Evolutionary conservation across 2,329 filamentous ascomycete genomes (phyloP), one percentile per base, ranked within the genome.

Genomic region (Talaromyces marneffei): DNA sequence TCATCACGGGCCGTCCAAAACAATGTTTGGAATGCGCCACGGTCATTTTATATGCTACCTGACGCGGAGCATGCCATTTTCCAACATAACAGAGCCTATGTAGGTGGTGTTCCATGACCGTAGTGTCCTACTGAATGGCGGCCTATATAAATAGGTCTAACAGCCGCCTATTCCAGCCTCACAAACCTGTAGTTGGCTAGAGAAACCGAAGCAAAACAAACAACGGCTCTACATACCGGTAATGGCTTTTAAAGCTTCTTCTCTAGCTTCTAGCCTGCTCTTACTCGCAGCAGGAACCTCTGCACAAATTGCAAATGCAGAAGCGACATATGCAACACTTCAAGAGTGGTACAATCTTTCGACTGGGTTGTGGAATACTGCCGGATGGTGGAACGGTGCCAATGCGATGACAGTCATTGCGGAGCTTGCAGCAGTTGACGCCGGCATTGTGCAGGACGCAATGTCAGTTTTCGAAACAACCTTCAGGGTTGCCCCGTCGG

Each of bases 371-470:
- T 62, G 60, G 60, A 40, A 62, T 40, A 58, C 55, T 16, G 60
- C 54, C 7, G 60, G 60, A 46, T 62, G 60, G 60, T 62, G 60
- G 60, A 62, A 62, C 48, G 60, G 44, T 16, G 60, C 60, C 48
- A 62, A 62, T n/a, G 23, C 60, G 2, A 54, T 62, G 37, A 62
- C 60, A 23, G 60, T 62, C 18, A 48, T 59, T 33, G 60, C 55
- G 9, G 60, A 62, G 18, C 54, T 62, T 18, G 60, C 60, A n/a
- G 46, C 48, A 42, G 60, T 56, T 29, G 55, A 62, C 12, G 27
- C 60, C 1, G 54, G 54, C 16, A 44, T 62, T 39, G 37, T 62
- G n/a, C 44, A 57, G 25, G 56, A 52, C 7, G 60, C 60, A 1
- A 44, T 37, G 4, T 23, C 48, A 12, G 20, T 62, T n/a, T 62